phyloP scores from a whole-genome alignment of 257 asterid genomes.

The Jacaranda mimosifolia region DNA sequence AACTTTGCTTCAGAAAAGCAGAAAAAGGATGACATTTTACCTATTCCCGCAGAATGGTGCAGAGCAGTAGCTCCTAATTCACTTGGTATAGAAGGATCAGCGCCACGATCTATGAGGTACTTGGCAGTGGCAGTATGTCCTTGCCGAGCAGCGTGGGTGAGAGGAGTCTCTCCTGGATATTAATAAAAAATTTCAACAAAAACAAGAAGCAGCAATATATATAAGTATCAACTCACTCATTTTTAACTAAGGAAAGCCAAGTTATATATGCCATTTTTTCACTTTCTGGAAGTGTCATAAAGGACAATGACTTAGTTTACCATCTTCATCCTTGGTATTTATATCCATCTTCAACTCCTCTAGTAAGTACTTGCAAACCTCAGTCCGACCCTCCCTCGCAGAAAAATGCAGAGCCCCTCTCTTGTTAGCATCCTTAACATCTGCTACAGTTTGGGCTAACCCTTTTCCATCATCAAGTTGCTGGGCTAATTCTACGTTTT shows the following conservation, averaged over 20 bases:
- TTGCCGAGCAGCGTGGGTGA: constrained; percentile 88
- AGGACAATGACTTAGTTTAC: constrained; percentile 40
- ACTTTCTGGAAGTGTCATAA: not conserved
- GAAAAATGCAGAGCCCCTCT: constrained; percentile 97
- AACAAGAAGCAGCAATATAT: not conserved
- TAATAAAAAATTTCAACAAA: constrained; percentile 10
- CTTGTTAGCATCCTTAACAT: constrained; percentile 94
- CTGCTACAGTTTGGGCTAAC: constrained; percentile 67
- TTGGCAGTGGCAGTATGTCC: constrained; percentile 82
- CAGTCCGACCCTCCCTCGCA: constrained; percentile 90
- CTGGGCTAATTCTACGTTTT: constrained; percentile 57
- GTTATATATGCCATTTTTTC: not conserved
- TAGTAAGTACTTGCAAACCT: constrained; percentile 86
- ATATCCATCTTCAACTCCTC: constrained; percentile 89
- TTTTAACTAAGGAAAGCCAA: constrained; percentile 8
- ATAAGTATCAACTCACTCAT: constrained; percentile 9
- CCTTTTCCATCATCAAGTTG: constrained; percentile 91
- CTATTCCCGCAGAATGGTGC: constrained; percentile 91
- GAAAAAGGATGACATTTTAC: constrained; percentile 44
- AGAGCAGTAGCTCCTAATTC: constrained; percentile 84
- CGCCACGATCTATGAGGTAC: constrained; percentile 80
- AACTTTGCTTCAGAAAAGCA: constrained; percentile 9
- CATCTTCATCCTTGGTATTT: constrained; percentile 84
- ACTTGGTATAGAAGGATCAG: constrained; percentile 86
- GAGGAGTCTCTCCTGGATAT: constrained; percentile 85